These are phyloP conservation scores for Porodaedalea pini DNA, from an alignment of 1,284 basidiomycete genomes.

Conservation along the genomic window DNA sequence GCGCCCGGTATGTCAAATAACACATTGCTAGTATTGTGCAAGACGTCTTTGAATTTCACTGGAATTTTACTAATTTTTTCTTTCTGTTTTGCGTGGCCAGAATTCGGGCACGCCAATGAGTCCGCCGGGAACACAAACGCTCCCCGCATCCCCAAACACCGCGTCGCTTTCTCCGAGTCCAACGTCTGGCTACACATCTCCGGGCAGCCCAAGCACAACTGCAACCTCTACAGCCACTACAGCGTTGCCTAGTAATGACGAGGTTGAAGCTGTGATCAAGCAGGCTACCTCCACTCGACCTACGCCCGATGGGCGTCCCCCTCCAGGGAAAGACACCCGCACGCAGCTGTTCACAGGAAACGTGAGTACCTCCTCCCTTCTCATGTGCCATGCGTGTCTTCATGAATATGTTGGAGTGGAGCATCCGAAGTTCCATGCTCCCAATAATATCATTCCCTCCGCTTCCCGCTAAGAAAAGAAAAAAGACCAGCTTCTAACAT, in stretches of 20 bases:
- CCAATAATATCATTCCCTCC: background rate
- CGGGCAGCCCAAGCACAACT: constrained; percentile 2
- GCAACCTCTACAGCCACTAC: constrained; percentile 1
- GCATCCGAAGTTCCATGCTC: background rate
- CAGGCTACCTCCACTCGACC: constrained; percentile 60
- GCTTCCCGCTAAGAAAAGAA: background rate
- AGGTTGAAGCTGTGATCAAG: constrained; percentile 79
- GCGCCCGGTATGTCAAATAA: constrained; percentile 1
- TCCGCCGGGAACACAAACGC: background rate
- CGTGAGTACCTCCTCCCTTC: constrained; percentile 41
- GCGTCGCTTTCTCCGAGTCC: constrained; percentile 5
- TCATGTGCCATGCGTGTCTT: background rate
- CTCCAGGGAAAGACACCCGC: constrained; percentile 70
- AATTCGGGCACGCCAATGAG: background rate
- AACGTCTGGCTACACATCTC: background rate
- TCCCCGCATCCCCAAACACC: background rate
- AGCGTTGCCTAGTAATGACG: constrained; percentile 55
- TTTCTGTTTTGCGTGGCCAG: no score
- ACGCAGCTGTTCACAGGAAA: constrained; percentile 91
- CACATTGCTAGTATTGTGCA: background rate
- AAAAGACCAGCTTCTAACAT: constrained; percentile 5
- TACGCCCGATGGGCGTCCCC: constrained; percentile 41
- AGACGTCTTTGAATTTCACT: background rate
- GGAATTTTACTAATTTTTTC: background rate
- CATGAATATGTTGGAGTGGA: constrained; percentile 1